Evolutionary conservation across 345 rosid species (phyloP).

Genomic region (Carallia pectinifolia): DNA sequence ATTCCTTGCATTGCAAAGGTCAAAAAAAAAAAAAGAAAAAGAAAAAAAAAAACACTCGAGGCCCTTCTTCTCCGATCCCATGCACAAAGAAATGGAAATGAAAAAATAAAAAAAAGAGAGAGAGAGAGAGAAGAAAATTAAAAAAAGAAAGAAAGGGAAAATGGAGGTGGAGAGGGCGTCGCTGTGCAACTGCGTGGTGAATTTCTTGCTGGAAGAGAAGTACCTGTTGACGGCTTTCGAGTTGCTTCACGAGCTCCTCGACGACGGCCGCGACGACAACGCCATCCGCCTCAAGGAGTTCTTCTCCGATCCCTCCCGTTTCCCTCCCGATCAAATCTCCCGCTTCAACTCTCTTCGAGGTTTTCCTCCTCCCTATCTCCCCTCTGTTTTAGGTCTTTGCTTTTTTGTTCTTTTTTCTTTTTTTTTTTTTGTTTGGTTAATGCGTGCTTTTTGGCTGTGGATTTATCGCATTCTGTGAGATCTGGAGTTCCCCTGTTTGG

Average conservation of each 20-base stretch:
- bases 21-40: no score
- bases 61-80: no score
- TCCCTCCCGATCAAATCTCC: constrained; percentile 95
- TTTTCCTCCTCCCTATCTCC: constrained; percentile 18
- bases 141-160: not conserved
- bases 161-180: constrained; percentile 98
- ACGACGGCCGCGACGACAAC: constrained; percentile 90
- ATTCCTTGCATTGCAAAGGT: no score
- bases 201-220: constrained; percentile 94
- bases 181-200: constrained; percentile 92
- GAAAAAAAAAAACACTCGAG: no score
- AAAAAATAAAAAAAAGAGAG: not conserved
- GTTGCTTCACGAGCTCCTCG: constrained; percentile 92
- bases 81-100: no score
- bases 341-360: constrained; percentile 86
- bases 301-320: constrained; percentile 82
- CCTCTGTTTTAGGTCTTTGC: not conserved
- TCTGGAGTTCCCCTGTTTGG: no score
- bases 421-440: no score
- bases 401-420: not conserved
- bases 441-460: not conserved
- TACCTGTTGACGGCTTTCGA: constrained; percentile 90
- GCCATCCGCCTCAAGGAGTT: constrained; percentile 90
- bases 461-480: no score
- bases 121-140: not conserved